Evolutionary conservation across 176 grass and related monocot genomes (phyloP).

Genomic region (Oryza glumipatula): DNA sequence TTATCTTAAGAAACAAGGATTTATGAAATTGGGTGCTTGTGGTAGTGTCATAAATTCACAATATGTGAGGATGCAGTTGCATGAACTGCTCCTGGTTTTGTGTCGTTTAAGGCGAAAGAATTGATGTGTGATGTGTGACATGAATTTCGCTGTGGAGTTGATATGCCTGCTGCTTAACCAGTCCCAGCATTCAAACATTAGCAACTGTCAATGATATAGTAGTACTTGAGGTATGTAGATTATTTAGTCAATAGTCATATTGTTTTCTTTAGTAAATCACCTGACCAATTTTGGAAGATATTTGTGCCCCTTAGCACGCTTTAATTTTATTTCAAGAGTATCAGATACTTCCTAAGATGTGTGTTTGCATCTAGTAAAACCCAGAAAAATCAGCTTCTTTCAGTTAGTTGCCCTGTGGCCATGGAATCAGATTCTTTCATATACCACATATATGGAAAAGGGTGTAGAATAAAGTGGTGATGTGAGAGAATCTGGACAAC

Average conservation of each 20-base stretch:
- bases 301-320: not conserved
- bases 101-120: not conserved
- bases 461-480: conserved; percentile 33
- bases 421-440: conserved; percentile 24
- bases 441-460: not conserved
- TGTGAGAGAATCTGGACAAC: conserved; percentile 3
- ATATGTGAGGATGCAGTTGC: not conserved
- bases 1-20: not conserved
- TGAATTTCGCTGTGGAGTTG: not conserved
- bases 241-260: not conserved
- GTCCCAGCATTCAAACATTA: not conserved
- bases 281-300: not conserved
- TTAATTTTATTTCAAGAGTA: not conserved
- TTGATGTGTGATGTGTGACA: not conserved
- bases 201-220: not conserved
- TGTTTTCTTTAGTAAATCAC: not conserved
- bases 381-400: not conserved
- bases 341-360: conserved; percentile 8
- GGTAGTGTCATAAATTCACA: not conserved
- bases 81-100: not conserved
- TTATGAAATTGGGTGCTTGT: not conserved
- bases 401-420: not conserved
- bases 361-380: not conserved
- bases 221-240: not conserved
- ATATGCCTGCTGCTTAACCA: not conserved